phyloP scores from a whole-genome alignment of 441 rosid genomes.

The Gossypium trilobum region DNA sequence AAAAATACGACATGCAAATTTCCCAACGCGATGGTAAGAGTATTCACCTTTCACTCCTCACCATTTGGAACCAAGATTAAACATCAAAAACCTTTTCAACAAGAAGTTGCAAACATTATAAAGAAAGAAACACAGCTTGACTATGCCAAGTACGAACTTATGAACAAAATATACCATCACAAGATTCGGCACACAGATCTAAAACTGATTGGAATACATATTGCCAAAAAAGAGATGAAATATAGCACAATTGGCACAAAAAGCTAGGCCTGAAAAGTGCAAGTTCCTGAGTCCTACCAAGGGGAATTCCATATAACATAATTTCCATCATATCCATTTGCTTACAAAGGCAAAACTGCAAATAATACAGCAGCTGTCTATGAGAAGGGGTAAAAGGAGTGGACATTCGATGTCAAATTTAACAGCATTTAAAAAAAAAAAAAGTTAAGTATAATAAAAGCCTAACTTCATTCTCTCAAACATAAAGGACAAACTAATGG shows the following conservation, averaged over 20 bases:
- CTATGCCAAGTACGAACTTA: background rate
- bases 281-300: background rate
- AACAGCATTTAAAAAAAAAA: background rate
- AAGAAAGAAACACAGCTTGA: constrained; percentile 1
- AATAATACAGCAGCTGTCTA: background rate
- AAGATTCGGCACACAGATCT: background rate
- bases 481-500: background rate
- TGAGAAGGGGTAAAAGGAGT: background rate
- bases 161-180: background rate
- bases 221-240: background rate
- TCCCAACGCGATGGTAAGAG: background rate
- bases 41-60: constrained; percentile 1
- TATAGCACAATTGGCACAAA: background rate
- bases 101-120: background rate
- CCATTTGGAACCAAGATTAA: background rate
- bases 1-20: background rate
- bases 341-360: background rate
- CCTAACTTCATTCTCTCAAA: background rate
- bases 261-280: background rate
- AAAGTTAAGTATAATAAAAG: background rate
- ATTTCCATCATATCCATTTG: background rate
- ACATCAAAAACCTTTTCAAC: background rate
- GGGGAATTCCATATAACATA: background rate
- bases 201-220: background rate
- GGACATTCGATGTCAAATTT: background rate